Conservation (phyloP, 805 yeast genomes). For the Osmozyma mogii region DNA sequence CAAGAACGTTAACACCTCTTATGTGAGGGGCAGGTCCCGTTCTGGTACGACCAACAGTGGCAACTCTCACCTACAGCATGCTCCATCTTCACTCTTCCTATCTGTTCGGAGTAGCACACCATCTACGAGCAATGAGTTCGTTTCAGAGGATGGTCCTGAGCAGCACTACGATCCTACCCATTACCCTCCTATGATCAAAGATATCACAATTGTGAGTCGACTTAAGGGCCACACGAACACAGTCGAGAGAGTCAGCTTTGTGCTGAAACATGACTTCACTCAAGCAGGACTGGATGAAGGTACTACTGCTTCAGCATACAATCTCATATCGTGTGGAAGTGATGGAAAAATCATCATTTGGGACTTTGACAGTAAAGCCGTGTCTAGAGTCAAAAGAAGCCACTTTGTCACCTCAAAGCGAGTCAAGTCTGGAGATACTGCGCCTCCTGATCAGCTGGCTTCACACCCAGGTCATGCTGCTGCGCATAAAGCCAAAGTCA, state of each 20-base stretch:
- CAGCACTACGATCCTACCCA: background rate
- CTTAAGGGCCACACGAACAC: slow-evolving; percentile 35
- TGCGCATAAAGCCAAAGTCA: background rate
- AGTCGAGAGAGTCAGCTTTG: slow-evolving; percentile 22
- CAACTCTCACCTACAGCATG: slow-evolving; percentile 10
- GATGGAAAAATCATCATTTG: slow-evolving; percentile 35
- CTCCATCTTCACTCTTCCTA: slow-evolving; percentile 12
- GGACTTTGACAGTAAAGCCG: slow-evolving; percentile 37
- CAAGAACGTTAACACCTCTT: slow-evolving; percentile 4
- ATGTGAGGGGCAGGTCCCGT: slow-evolving; percentile 31
- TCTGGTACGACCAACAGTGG: slow-evolving; percentile 32
- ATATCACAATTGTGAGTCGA: slow-evolving; percentile 27
- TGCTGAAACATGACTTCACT: slow-evolving; percentile 13
- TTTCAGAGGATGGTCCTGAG: slow-evolving; percentile 6
- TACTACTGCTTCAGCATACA: slow-evolving; percentile 15
- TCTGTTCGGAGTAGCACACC: slow-evolving; percentile 18
- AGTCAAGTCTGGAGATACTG: no score
- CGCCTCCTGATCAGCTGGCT: slow-evolving; percentile 4
- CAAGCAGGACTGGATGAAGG: background rate
- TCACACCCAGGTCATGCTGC: background rate
- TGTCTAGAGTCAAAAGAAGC: slow-evolving; percentile 25
- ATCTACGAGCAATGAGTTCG: slow-evolving; percentile 16
- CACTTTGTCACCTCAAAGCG: background rate
- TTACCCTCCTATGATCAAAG: slow-evolving; percentile 30
- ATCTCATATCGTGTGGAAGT: slow-evolving; percentile 29